phyloP scores from a whole-genome alignment of 2,329 filamentous ascomycete species.

The Fusarium acutatum region DNA sequence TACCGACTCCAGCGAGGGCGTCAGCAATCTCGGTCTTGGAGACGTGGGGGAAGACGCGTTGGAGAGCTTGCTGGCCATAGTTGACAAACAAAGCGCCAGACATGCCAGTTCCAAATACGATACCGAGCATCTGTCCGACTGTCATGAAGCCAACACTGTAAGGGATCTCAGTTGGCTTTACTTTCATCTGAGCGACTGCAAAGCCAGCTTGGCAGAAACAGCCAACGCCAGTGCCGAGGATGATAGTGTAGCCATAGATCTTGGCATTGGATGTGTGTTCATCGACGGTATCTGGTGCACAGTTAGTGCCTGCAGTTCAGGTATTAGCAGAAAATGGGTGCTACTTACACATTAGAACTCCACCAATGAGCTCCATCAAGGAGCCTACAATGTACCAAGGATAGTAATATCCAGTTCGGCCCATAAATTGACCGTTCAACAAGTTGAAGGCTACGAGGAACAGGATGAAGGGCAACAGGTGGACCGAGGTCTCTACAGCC shows the following conservation, averaged over 20 bases:
- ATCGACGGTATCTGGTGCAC: neutral
- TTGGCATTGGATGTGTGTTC: neutral
- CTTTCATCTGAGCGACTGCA: slow-evolving; percentile 15
- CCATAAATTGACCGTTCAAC: slow-evolving; percentile 6
- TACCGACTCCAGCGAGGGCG: slow-evolving; percentile 1
- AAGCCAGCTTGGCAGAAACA: slow-evolving; percentile 14
- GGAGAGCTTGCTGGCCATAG: slow-evolving; percentile 6
- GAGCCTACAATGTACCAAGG: slow-evolving; percentile 6
- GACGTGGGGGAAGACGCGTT: neutral
- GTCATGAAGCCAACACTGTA: slow-evolving; percentile 20
- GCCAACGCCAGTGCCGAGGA: neutral
- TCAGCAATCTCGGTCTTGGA: neutral
- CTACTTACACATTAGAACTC: slow-evolving; percentile 1
- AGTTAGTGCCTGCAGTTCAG: neutral
- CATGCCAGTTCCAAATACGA: slow-evolving; percentile 13
- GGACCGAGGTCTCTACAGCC: slow-evolving; percentile 1
- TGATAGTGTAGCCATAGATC: slow-evolving; percentile 12
- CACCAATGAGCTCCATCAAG: neutral
- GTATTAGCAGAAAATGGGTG: fast-evolving
- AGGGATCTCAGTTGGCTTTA: neutral
- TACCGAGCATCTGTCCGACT: slow-evolving; percentile 13
- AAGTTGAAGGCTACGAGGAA: slow-evolving; percentile 15
- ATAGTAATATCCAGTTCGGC: slow-evolving; percentile 5
- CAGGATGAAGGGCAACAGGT: slow-evolving; percentile 1
- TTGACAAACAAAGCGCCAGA: slow-evolving; percentile 3